Evolutionary conservation across 805 yeast genomes (phyloP), one percentile per base, ranked within the genome.

Genomic region (Saturnispora mendoncae): DNA sequence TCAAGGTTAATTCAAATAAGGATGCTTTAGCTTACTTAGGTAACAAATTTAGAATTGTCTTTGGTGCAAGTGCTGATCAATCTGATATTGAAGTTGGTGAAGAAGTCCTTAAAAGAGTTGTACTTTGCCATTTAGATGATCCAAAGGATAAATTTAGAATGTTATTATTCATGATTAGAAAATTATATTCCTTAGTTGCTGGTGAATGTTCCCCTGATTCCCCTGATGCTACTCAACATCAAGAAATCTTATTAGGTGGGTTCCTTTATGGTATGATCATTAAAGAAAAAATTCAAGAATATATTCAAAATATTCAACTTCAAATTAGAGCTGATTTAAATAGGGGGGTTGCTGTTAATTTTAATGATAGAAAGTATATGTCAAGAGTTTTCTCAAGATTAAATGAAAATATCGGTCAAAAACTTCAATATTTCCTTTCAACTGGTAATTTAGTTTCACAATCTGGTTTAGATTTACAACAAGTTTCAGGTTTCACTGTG

Each of bases 141-240:
- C 76, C 78, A 55, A 67, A 63, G 39, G 96, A 87, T 61, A 92
- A 92, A 66, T 87, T 85, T 63, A 73, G 86, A 56, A 69, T 88
- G 80, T 66, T 92, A 46, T 64, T 88, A 46, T 92, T 88, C 66
- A 92, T 92, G 97, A 80, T 92, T 55, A 78, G 97, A 71, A 92
- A 92, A 65, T 72, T 92, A 46, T 92, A 92, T 61, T 74, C 97
- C 0, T 72, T 92, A 49, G 97, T 90, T 34, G 96, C 96, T 28
- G 97, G 97, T 46, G 96, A 90, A 59, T 90, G 97, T 63, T 69
- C 88, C 40, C 90, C 96, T 14, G 98, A 92, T 63, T 92, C 92
- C 66, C 98, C 98, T 60, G 98, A 92, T 79, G 94, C 97, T 38
- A 85, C 96, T 8, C 98, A 92, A 70, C 97, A 92, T 70, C 98